phyloP scores from a whole-genome alignment of 2,329 filamentous ascomycete genomes.

The Ophiocordyceps camponoti-rufipedis region DNA sequence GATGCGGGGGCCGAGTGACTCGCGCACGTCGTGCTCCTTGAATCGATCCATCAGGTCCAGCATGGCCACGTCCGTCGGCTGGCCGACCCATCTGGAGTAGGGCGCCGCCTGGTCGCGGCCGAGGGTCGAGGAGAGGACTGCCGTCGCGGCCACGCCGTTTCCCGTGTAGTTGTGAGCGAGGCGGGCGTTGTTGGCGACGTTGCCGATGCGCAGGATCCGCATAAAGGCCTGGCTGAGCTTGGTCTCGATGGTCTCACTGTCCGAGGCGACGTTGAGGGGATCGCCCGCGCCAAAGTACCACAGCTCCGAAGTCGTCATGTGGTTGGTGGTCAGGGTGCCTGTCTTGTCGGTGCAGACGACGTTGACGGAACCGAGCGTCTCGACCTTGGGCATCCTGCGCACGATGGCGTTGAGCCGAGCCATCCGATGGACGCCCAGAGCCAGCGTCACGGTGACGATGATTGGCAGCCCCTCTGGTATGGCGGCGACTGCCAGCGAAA shows the following conservation, averaged over 20 bases:
- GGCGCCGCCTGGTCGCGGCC: constrained; percentile 36
- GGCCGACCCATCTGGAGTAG: constrained; percentile 85
- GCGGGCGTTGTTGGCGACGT: constrained; percentile 88
- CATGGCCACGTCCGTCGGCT: constrained; percentile 95
- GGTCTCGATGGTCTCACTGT: constrained; percentile 32
- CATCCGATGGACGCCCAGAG: constrained; percentile 90
- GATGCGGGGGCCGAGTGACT: constrained; percentile 64
- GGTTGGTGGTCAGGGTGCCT: constrained; percentile 87
- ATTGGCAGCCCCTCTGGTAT: constrained; percentile 95
- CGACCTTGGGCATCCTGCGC: constrained; percentile 85
- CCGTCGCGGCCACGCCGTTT: constrained; percentile 47
- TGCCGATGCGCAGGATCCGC: constrained; percentile 76
- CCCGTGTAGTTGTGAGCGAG: constrained; percentile 56
- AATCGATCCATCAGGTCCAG: constrained; percentile 83
- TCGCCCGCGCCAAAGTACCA: constrained; percentile 69
- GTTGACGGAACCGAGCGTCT: constrained; percentile 95
- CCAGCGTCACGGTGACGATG: constrained; percentile 92
- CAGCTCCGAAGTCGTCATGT: constrained; percentile 94
- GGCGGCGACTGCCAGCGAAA: constrained; percentile 88
- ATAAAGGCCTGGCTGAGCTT: constrained; percentile 56
- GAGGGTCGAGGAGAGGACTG: constrained; percentile 73
- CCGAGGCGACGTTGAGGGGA: constrained; percentile 32
- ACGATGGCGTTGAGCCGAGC: constrained; percentile 90
- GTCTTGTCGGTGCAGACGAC: constrained; percentile 99
- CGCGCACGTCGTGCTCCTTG: constrained; percentile 78